Percentiles rank a stretch among this genome's conserved stretches.
Conservation (phyloP, 225 moss, liverwort and hornwort genomes). For the Pseudoscleropodium purum region DNA sequence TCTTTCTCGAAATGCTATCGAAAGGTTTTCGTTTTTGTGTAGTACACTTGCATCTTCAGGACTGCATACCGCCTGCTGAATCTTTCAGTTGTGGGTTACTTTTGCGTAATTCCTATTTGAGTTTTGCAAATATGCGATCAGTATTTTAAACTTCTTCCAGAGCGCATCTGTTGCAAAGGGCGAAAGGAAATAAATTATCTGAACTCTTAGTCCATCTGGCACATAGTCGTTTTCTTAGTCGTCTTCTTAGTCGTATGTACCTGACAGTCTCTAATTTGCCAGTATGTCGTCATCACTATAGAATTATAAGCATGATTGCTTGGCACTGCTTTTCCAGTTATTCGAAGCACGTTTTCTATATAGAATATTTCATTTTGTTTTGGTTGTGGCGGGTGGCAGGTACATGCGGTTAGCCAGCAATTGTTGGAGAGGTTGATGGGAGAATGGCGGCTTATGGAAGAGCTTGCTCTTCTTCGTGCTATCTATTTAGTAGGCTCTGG, state of each 20-base stretch:
- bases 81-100: neutral
- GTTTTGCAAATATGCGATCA: neutral
- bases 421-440: constrained; percentile 88
- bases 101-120: neutral
- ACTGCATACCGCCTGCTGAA: neutral
- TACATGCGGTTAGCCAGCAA: constrained; percentile 76
- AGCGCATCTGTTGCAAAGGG: neutral
- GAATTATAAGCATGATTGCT: neutral
- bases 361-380: neutral
- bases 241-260: neutral
- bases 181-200: neutral
- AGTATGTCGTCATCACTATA: neutral
- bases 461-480: constrained; percentile 84
- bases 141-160: neutral
- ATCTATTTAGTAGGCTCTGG: constrained; percentile 96
- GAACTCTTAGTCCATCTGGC: neutral
- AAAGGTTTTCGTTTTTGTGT: neutral
- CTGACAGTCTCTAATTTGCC: neutral
- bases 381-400: constrained; percentile 43
- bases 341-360: neutral
- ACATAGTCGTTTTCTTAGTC: neutral
- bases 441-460: constrained; percentile 97
- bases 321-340: neutral
- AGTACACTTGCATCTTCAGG: neutral
- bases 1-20: neutral